Base-by-base conservation (phyloP, 1,139 yeast genomes). In the Taphrina pruni region DNA sequence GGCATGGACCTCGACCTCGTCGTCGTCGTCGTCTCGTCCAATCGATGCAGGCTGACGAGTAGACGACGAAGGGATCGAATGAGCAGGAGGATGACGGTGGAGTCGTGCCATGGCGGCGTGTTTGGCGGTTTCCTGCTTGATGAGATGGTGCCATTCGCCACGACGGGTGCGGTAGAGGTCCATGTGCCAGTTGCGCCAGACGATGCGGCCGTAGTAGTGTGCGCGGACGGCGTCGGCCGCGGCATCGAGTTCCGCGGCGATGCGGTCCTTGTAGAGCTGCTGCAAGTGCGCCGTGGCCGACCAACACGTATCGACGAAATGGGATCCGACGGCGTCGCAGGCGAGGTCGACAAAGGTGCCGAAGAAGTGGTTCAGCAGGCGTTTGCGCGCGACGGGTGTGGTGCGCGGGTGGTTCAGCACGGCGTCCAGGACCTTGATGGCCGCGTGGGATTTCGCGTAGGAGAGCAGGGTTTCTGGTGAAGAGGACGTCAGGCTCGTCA, bases 151-250 rank as follows among this genome's bases (percentile, higher is more conserved):
- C 73, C 72, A 70, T 12, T 65, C 65, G 51, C 65, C 70, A 12
- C 62, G 68, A 43, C 51, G 55, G 48, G 67, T 62, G 21, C 45
- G 51, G 51, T 87, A 90, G 74, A 87, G 79, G 76, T 91, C 97
- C 88, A 92, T 85, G 43, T 85, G 80, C 98, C 98, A 94, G 77
- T 93, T 94, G 76, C 89, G 90, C 98, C 98, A 94, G 1, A 94
- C 98, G 74, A 87, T 84, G 76, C 89, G 86, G 58, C 99, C 99
- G 76, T 94, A 94, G 35, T 82, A 85, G 76, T 96, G 89, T 72
- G 88, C 90, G 73, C 84, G 83, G 43, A 85, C 87, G 45, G 88
- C 84, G 26, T 72, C 70, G 26, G 60, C 67, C 60, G 87, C 85
- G n/a, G 81, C 82, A 45, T 82, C 76, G 71, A 94, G 81, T 71